phyloP scores from a whole-genome alignment of 352 stramenopile species.

The Phytophthora pinifolia region DNA sequence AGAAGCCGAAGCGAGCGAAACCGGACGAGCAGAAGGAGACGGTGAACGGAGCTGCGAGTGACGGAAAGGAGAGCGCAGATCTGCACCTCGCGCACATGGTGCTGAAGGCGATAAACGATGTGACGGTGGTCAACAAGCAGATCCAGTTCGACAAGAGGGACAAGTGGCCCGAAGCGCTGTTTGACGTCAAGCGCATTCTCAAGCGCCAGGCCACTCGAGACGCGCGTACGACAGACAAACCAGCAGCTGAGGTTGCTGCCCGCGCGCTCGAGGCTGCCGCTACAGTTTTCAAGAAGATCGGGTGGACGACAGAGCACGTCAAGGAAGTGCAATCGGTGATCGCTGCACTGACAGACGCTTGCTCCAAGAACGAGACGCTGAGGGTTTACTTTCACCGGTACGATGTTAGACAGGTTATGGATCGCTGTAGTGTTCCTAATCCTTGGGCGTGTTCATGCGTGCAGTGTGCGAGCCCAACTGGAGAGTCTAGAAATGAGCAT shows the following conservation, averaged over 20 bases:
- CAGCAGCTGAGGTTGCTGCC: conserved; percentile 19
- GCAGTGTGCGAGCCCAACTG: conserved; percentile 23
- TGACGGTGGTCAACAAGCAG: conserved; percentile 12
- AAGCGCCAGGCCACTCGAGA: conserved; percentile 13
- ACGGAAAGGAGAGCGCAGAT: conserved; percentile 7
- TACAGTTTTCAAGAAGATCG: conserved; percentile 10
- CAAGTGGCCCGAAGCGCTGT: conserved; percentile 15
- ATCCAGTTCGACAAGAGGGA: conserved; percentile 7
- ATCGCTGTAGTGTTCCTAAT: neutral
- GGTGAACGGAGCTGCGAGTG: neutral
- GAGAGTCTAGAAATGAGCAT: conserved; percentile 27
- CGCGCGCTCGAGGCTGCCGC: conserved; percentile 20
- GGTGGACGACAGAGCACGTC: conserved; percentile 6
- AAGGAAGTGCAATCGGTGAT: conserved; percentile 22
- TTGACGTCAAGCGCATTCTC: conserved; percentile 19
- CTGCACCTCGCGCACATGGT: conserved; percentile 16
- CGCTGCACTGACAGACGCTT: conserved; percentile 20
- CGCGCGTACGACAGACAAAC: conserved; percentile 10
- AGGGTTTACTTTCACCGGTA: conserved; percentile 27
- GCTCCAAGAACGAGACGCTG: conserved; percentile 28
- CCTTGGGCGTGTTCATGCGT: conserved; percentile 2
- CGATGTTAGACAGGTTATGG: neutral
- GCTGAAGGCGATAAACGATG: conserved; percentile 7
- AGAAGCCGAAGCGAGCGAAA: neutral
- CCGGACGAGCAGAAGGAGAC: neutral